Conservation (phyloP, 768 basidiomycete species). For the Favolaschia claudopus region DNA sequence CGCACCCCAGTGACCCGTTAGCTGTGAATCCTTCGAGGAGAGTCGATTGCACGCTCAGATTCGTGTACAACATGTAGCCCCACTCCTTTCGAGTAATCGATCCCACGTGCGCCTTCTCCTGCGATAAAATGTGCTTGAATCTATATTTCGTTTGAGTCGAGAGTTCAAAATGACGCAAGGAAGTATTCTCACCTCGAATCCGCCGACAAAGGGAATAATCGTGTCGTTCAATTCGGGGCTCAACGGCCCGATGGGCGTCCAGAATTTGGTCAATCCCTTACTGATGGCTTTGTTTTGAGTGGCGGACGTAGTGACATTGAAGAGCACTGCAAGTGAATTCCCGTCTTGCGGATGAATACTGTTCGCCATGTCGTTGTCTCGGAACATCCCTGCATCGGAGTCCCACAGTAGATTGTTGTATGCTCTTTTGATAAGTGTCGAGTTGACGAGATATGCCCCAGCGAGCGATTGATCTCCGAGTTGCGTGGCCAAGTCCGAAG, state of each 20-base stretch:
- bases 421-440: conserved; percentile 45
- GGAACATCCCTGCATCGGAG: conserved; percentile 49
- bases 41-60: conserved; percentile 47
- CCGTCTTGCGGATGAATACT: conserved; percentile 57
- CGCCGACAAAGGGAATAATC: conserved; percentile 60
- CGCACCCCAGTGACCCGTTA: conserved; percentile 54
- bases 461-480: conserved; percentile 36
- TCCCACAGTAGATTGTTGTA: conserved; percentile 57
- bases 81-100: conserved; percentile 55
- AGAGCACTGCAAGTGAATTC: conserved; percentile 56
- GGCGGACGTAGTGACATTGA: conserved; percentile 48
- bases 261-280: conserved; percentile 51
- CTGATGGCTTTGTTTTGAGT: conserved; percentile 52
- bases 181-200: conserved; percentile 57
- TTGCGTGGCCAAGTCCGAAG: conserved; percentile 42
- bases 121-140: conserved; percentile 59
- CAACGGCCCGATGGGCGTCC: conserved; percentile 56
- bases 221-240: conserved; percentile 60
- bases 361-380: conserved; percentile 51
- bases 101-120: conserved; percentile 51
- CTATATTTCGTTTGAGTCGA: conserved; percentile 30
- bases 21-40: conserved; percentile 56
- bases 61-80: conserved; percentile 60
- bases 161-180: neutral
- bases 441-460: conserved; percentile 38